Evolutionary conservation across 495 filamentous ascomycete genomes (phyloP).

Genomic region (Staphylotrichum longicolle): DNA sequence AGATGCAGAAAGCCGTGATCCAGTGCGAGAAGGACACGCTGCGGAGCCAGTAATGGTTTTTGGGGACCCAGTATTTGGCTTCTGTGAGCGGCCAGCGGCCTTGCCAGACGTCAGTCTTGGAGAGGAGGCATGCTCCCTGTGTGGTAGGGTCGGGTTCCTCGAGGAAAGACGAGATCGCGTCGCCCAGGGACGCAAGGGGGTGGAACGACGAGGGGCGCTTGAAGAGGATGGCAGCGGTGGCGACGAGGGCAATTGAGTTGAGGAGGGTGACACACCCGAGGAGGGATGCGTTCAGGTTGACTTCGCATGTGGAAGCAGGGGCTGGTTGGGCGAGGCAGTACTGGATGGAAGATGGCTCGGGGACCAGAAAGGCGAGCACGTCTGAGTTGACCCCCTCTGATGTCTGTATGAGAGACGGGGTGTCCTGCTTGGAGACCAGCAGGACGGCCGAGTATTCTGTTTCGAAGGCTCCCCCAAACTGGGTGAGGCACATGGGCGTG

Average conservation of each 20-base stretch:
- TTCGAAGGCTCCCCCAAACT: constrained; percentile 34
- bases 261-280: constrained; percentile 41
- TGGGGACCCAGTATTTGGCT: constrained; percentile 41
- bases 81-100: constrained; percentile 37
- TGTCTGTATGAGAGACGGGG: constrained; percentile 36
- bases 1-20: constrained; percentile 31
- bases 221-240: constrained; percentile 37
- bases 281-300: constrained; percentile 43
- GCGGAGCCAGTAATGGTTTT: constrained; percentile 43
- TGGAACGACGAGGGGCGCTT: constrained; percentile 32
- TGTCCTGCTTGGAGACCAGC: constrained; percentile 34
- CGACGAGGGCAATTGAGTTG: constrained; percentile 40
- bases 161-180: constrained; percentile 48
- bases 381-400: background rate
- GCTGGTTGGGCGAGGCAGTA: constrained; percentile 38
- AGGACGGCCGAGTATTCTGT: constrained; percentile 36
- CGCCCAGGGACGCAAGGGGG: constrained; percentile 46
- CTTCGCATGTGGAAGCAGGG: constrained; percentile 33
- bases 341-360: constrained; percentile 27
- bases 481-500: constrained; percentile 29
- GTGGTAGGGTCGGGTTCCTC: constrained; percentile 40
- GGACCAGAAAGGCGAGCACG: constrained; percentile 14
- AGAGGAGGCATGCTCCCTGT: constrained; percentile 38
- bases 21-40: constrained; percentile 40
- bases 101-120: constrained; percentile 40